Evolutionary conservation across 352 stramenopile species (phyloP), one percentile per base, ranked within the genome.

Genomic region (Phytophthora pini): DNA sequence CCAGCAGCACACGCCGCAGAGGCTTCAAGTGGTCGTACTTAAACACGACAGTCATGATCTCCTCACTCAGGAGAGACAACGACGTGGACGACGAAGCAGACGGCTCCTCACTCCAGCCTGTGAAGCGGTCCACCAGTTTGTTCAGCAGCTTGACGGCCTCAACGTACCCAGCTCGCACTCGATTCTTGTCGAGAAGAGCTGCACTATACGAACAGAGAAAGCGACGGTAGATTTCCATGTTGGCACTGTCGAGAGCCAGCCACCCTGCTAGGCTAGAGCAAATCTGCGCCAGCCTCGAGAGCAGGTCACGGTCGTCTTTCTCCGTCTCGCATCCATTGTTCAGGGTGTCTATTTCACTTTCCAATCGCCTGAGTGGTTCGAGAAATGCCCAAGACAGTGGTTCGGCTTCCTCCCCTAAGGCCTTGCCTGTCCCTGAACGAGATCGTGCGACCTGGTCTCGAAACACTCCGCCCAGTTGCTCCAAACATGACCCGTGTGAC

Each of bases 41-140:
- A 48, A 83, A 80, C 20, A 80, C 68, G 20, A 63, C 61, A 36
- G 61, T 43, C 49, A 80, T 61, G 34, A 83, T 72, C 10, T 78
- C 68, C 53, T 83, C 75, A 5, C 46, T 61, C 1, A 80, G 49
- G 7, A 68, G 45, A 43, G 69, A 40, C 29, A 77, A 56, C 7
- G 65, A 68, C 1, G 65, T 72, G 4, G 57, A 51, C 11, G 56
- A 39, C 10, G 54, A 39, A 11, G 41, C 32, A 13, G 44, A 63
- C 10, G 40, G 40, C 1, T 44, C 49, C 20, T 62, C 43, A 20
- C 31, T 65, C 26, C 52, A 68, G 13, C 53, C 51, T 7, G 51
- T 48, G 29, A 71, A 78, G n/a, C 45, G 65, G 15, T 78, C 61
- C 41, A 73, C 51, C 27, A 76, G 15, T 12, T 76, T 60, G 43